Evolutionary conservation across 768 basidiomycete genomes (phyloP).

Genomic region (Lactarius sp.): DNA sequence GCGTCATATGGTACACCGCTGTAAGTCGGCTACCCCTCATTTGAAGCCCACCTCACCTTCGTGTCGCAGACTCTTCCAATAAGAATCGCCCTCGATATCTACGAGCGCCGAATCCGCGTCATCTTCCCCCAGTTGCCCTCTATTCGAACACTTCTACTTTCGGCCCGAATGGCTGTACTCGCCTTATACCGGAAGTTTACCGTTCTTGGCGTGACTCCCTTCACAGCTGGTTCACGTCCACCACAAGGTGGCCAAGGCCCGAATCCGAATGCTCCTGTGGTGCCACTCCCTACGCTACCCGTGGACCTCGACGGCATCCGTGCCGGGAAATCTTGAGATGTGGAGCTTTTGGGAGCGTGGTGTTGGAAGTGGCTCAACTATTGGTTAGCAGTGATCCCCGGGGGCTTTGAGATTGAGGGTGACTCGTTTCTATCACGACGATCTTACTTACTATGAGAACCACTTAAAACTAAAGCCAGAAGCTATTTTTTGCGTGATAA

Average conservation of each 20-base stretch:
- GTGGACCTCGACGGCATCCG: conserved; percentile 2
- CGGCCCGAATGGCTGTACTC: background rate
- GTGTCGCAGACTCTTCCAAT: conserved; percentile 4
- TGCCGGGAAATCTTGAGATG: background rate
- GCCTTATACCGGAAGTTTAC: background rate
- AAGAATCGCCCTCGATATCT: background rate
- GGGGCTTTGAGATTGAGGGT: background rate
- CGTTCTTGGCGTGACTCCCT: background rate
- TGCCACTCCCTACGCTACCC: background rate
- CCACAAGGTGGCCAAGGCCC: background rate
- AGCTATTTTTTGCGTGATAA: too few species aligned
- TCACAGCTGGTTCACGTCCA: background rate
- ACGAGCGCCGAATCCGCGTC: conserved; percentile 9
- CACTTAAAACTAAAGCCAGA: too few species aligned
- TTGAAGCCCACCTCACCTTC: background rate
- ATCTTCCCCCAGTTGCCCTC: conserved; percentile 15
- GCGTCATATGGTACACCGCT: background rate
- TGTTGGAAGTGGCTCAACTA: background rate
- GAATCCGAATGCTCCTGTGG: background rate
- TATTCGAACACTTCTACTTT: background rate
- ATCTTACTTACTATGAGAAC: too few species aligned
- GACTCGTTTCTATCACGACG: too few species aligned
- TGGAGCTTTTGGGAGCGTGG: background rate
- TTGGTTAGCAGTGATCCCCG: too few species aligned
- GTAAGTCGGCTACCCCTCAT: background rate